Base-by-base conservation (phyloP, 2,329 filamentous ascomycete species). In the Colletotrichum ledebouriae region DNA sequence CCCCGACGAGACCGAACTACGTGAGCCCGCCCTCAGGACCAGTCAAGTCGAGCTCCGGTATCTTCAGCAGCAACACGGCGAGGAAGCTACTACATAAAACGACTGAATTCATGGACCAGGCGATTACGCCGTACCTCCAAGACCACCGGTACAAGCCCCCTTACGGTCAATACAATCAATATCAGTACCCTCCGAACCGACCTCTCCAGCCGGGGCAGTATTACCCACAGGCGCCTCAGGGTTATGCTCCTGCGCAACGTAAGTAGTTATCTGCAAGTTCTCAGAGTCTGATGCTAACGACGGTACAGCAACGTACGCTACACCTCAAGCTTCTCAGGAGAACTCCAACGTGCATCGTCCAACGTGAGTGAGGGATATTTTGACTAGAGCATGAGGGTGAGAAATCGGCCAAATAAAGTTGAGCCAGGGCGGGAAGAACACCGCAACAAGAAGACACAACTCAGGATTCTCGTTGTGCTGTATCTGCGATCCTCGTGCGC, bases 41-140 rank as follows among this genome's bases (percentile, higher is more conserved):
- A 20, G 42, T 41, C 4, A 65, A 67, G 46, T 41, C 58, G 49
- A 41, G 39, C 49, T 42, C 64, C 7, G 75, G 74, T 37, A 70
- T 79, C 13, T 78, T 80, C 53, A 75, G 77, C 29, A 74, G 75
- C 65, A 74, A 73, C 39, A 77, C 77, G 17, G 78, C 77, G 1
- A 74, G 76, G 64, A 78, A 76, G 61, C 79, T 77, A 75, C 57
- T 80, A 12, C 76, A 75, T 58, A 80, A 77, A 72, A 79, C 78
- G 29, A 76, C 75, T 25, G 74, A 78, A 52, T 75, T 74, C 12
- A 69, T 80, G 22, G 78, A 80, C 69, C 78, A 72, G 53, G 77
- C 73, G 25, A 66, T 73, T 17, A 62, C 68, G 42, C 72, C 73
- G 1, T 69, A 71, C 42, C 64, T 73, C 37, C 63, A 63, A 44